phyloP scores from a whole-genome alignment of 257 asterid species.

The Solanum corneliomulleri region DNA sequence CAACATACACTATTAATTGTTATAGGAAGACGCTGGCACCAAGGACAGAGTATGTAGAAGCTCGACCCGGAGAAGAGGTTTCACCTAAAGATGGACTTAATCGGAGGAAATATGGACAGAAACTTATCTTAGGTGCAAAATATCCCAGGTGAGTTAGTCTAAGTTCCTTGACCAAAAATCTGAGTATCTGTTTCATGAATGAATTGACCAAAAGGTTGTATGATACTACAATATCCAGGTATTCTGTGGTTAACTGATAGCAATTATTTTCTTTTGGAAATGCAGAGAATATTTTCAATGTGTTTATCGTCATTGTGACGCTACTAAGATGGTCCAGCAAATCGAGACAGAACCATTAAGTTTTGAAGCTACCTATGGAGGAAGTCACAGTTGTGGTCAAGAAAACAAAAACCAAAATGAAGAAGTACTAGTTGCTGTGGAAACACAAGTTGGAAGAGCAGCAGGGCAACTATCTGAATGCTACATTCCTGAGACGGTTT shows the following conservation, averaged over 20 bases:
- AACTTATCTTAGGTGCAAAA: constrained; percentile 20
- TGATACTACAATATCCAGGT: background rate
- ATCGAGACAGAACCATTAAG: background rate
- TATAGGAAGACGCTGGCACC: background rate
- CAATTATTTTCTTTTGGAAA: background rate
- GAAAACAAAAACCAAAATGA: background rate
- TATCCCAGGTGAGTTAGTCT: constrained; percentile 24
- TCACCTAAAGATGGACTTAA: constrained; percentile 16
- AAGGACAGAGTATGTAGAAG: background rate
- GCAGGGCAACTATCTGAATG: background rate
- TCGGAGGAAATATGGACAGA: constrained; percentile 47
- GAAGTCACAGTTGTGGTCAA: constrained; percentile 6
- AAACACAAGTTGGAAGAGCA: background rate
- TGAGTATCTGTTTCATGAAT: background rate
- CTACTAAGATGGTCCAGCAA: background rate
- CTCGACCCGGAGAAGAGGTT: background rate
- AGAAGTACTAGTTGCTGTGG: background rate
- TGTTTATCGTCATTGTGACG: background rate
- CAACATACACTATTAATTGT: background rate
- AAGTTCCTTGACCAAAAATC: background rate
- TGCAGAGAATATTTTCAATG: background rate
- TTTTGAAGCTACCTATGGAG: background rate
- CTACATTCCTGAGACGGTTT: background rate
- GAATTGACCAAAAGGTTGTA: background rate
- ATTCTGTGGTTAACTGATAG: background rate